Evolutionary conservation across 1,284 basidiomycete genomes (phyloP), one percentile per base, ranked within the genome.

Genomic region (Austroboletus niveus): DNA sequence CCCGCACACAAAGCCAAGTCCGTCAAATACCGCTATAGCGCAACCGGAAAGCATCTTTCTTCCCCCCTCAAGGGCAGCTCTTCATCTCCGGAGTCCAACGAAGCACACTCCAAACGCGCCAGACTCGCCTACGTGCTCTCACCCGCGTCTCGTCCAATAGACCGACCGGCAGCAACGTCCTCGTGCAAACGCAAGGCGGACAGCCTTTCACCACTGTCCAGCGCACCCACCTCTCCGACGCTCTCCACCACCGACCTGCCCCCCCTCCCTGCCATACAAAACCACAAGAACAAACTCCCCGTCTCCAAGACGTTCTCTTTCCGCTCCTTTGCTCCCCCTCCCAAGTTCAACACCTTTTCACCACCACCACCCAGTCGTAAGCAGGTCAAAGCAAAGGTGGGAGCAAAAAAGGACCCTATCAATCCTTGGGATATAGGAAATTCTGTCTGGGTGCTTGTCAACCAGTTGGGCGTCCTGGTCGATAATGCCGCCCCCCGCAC

Each of bases 381-480:
- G 47, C 59, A 57, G 43, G 66, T 51, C 41, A 55, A 46, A 17
- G 35, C 4, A 32, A 57, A 52, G 36, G 8, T 38, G 41, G 49
- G 36, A n/a, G 22, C 30, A 29, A 54, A 47, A 17, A 41, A 42
- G 30, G 45, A 38, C 12, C 9, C 12, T 41, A 27, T 61, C 53
- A 64, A 57, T 56, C 27, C 29, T 49, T 55, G 58, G 59, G 34
- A 61, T 11, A 57, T 74, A 30, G 75, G 70, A 45, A 60, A 60
- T 51, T 65, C 66, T 27, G 71, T 76, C 3, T 78, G 74, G 73
- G 67, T 77, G 4, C 65, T 73, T 1, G 55, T 79, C 42, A 67
- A 75, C 46, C 58, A 66, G 9, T 57, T 57, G n/a, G 72, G 66
- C n/a, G 55, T 60, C 4, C 60, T 73, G 12, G 68, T 64, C 11